Percentiles rank a stretch among this genome's conserved stretches.
Conservation (phyloP, 2,329 filamentous ascomycete genomes). For the Magnaporthiopsis poae region DNA sequence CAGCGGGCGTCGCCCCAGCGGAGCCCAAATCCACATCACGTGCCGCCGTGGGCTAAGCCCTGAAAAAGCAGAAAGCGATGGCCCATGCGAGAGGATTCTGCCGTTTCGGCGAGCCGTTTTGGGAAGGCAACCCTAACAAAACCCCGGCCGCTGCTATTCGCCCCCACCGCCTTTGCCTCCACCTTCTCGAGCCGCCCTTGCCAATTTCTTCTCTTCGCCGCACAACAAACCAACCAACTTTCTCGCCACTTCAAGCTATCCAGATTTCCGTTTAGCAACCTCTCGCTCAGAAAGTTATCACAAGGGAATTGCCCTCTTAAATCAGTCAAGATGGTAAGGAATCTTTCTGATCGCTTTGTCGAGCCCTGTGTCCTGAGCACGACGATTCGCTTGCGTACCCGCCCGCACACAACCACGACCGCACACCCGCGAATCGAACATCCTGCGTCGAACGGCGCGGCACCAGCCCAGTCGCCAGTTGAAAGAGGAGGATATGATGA, state of each 20-base stretch:
- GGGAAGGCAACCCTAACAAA: conserved; percentile 24
- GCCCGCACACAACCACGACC: not conserved
- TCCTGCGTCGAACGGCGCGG: not conserved
- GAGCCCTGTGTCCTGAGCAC: not conserved
- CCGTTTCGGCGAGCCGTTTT: conserved; percentile 4
- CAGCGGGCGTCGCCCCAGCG: not conserved
- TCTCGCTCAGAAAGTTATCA: conserved; percentile 35
- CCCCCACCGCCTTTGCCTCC: conserved; percentile 28
- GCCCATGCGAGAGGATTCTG: not conserved
- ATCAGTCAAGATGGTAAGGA: conserved; percentile 59
- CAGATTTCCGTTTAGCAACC: conserved; percentile 44
- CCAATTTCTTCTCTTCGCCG: conserved; percentile 33
- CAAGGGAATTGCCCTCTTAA: conserved; percentile 30
- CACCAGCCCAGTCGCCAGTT: not conserved
- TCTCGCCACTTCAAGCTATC: conserved; percentile 30
- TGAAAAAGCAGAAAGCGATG: not conserved
- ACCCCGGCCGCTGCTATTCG: not conserved
- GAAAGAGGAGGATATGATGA: conserved; percentile 1
- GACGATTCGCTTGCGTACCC: not conserved
- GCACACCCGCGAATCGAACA: not conserved
- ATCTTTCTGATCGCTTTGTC: not conserved
- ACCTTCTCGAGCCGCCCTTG: conserved; percentile 20
- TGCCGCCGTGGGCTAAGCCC: conserved; percentile 1
- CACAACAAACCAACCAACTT: conserved; percentile 1
- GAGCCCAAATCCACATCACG: not conserved